A percentile compares a stretch with the other conserved stretches of the same genome.
Evolutionary conservation across 176 grass and related monocot genomes (phyloP).

Genomic region (Carex myosuroides): DNA sequence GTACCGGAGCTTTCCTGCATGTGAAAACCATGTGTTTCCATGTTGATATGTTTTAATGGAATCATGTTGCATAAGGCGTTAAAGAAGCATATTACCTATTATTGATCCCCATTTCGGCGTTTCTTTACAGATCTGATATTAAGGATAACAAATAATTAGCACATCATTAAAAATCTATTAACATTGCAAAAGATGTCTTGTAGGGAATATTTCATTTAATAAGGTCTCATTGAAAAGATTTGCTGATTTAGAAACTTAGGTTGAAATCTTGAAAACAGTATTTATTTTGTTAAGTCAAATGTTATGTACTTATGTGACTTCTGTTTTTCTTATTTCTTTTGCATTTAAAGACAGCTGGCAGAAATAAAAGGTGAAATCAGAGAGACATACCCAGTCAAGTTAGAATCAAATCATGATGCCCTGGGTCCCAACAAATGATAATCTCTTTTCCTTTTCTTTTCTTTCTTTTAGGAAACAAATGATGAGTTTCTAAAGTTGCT

Average conservation of each 20-base stretch:
- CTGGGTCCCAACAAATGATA: neutral
- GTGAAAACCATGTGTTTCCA: slow-evolving; percentile 11
- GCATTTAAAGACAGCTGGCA: neutral
- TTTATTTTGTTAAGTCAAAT: neutral
- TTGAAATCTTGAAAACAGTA: neutral
- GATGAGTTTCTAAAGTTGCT: neutral
- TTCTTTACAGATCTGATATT: neutral
- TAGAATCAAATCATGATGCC: slow-evolving; percentile 12
- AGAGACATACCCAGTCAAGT: neutral
- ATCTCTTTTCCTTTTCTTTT: neutral
- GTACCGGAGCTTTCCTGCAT: neutral
- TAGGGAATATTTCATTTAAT: neutral
- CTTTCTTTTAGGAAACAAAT: neutral
- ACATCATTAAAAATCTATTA: neutral
- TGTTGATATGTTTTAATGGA: neutral
- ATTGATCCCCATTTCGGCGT: neutral
- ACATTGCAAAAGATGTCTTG: neutral
- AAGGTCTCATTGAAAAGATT: neutral
- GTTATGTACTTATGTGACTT: neutral
- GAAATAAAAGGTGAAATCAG: neutral
- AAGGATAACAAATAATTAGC: neutral
- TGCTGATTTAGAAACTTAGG: neutral
- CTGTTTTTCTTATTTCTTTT: neutral
- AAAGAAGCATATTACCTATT: neutral
- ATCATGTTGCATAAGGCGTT: neutral